Conservation (phyloP, 768 basidiomycete species). For the Leucocoprinus leucothites region DNA sequence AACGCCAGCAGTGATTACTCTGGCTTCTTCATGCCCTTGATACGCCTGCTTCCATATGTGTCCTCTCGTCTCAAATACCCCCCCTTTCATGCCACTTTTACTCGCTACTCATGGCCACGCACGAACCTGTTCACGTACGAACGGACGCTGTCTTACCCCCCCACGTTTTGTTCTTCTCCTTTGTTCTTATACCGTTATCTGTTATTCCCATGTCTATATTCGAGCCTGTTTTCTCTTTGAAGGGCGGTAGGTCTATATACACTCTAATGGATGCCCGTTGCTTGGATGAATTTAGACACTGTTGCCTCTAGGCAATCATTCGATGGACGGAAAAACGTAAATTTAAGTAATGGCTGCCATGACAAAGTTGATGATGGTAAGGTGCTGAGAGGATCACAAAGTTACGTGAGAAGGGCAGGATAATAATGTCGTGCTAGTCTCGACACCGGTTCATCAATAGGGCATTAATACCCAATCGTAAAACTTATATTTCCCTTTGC, state of each 20-base stretch:
- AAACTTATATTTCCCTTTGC: neutral
- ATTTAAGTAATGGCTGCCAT: neutral
- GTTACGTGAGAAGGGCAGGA: neutral
- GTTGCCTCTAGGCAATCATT: neutral
- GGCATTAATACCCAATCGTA: neutral
- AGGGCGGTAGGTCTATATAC: constrained; percentile 14
- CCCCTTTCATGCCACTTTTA: constrained; percentile 26
- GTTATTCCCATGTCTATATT: constrained; percentile 18
- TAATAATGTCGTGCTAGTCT: neutral
- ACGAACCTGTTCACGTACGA: constrained; percentile 37
- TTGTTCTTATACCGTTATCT: constrained; percentile 16
- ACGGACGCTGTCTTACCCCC: constrained; percentile 28
- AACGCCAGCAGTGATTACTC: constrained; percentile 63
- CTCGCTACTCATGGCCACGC: constrained; percentile 36
- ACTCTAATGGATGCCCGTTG: constrained; percentile 13
- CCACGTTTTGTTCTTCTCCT: constrained; percentile 24
- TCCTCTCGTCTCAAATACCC: constrained; percentile 30
- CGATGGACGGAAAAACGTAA: neutral
- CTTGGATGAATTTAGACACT: constrained; percentile 1
- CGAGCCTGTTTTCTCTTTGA: constrained; percentile 16
- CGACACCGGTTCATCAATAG: neutral
- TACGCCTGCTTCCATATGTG: constrained; percentile 14
- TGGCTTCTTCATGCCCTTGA: neutral
- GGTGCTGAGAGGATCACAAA: too few species aligned
- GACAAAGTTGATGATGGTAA: neutral